Evolutionary conservation across 2,329 filamentous ascomycete species (phyloP).

Genomic region (Ilyonectria mors-panacis): DNA sequence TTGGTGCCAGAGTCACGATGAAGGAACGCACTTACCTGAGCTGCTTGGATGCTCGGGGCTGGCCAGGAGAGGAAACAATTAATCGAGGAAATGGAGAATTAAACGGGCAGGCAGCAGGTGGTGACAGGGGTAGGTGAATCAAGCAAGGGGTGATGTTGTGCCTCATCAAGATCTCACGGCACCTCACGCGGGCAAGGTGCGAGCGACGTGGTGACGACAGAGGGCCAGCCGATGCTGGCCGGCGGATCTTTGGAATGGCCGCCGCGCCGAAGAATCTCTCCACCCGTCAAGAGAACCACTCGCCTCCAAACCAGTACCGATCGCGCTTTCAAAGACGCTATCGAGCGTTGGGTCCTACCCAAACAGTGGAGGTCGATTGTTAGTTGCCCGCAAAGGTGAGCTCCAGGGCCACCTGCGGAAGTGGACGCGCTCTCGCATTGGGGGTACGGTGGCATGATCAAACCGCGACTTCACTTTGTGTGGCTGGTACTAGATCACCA

Average conservation of each 20-base stretch:
- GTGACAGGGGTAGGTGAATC: not conserved
- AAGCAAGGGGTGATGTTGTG: conserved; percentile 4
- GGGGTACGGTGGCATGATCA: conserved; percentile 1
- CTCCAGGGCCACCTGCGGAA: not conserved
- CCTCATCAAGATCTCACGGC: conserved; percentile 18
- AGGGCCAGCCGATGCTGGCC: conserved; percentile 29
- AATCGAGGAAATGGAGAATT: not conserved
- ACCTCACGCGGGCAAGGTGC: conserved; percentile 16
- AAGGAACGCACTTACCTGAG: conserved; percentile 15
- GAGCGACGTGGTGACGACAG: conserved; percentile 14
- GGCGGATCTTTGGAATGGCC: conserved; percentile 48
- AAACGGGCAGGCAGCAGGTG: not conserved
- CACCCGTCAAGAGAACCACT: conserved; percentile 5
- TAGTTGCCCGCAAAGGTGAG: conserved; percentile 2
- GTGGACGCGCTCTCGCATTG: not conserved
- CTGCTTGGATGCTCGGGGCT: not conserved
- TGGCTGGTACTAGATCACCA: not conserved
- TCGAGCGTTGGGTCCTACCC: not conserved
- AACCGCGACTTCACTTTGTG: too few species aligned
- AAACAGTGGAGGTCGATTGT: not conserved
- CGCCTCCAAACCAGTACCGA: not conserved
- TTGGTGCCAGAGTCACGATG: conserved; percentile 24
- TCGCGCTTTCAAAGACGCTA: conserved; percentile 6
- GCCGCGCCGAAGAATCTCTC: conserved; percentile 36
- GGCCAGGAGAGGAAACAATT: not conserved